These are phyloP conservation scores for Sporothrix pseudoabietina DNA, from an alignment of 2,329 filamentous ascomycete genomes.

Conservation along the genomic window DNA sequence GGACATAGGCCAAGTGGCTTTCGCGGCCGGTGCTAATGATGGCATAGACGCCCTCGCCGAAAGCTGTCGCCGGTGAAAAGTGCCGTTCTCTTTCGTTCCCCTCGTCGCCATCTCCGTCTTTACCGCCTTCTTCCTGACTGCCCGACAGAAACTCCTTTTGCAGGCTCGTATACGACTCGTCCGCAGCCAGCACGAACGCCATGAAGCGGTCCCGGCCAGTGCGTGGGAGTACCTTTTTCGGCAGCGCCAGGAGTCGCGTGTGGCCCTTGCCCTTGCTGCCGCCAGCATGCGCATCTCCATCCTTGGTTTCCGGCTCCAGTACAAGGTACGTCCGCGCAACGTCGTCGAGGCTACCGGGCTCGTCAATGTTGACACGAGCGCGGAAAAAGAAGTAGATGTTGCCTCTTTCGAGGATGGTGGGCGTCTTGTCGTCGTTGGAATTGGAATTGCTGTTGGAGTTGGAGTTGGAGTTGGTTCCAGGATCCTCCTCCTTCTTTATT, in stretches of 20 bases:
- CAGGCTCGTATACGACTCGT: constrained; percentile 66
- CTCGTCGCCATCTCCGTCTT: constrained; percentile 54
- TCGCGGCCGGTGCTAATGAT: constrained; percentile 71
- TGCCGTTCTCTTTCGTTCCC: constrained; percentile 49
- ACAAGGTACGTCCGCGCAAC: constrained; percentile 79
- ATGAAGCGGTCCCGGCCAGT: constrained; percentile 72
- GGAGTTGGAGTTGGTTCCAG: not conserved
- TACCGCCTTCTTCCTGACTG: constrained; percentile 58
- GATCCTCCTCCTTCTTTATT: not conserved
- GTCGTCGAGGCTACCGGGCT: constrained; percentile 69
- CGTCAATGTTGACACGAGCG: constrained; percentile 70
- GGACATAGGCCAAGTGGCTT: constrained; percentile 76
- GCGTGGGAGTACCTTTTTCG: constrained; percentile 80
- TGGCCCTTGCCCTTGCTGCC: constrained; percentile 69
- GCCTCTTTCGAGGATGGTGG: constrained; percentile 77
- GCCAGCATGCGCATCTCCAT: constrained; percentile 35
- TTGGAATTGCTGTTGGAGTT: not conserved
- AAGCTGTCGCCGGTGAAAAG: constrained; percentile 67
- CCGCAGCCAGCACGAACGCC: constrained; percentile 78
- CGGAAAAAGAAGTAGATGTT: constrained; percentile 91
- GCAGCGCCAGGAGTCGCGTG: constrained; percentile 73
- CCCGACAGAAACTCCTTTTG: constrained; percentile 70
- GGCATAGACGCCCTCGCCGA: constrained; percentile 85
- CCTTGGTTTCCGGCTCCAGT: constrained; percentile 67
- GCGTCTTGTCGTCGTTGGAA: constrained; percentile 38